Percentiles rank a stretch among this genome's conserved stretches.
Conservation (phyloP, 2,329 filamentous ascomycete species). For the Ambrosiella beaveri region DNA sequence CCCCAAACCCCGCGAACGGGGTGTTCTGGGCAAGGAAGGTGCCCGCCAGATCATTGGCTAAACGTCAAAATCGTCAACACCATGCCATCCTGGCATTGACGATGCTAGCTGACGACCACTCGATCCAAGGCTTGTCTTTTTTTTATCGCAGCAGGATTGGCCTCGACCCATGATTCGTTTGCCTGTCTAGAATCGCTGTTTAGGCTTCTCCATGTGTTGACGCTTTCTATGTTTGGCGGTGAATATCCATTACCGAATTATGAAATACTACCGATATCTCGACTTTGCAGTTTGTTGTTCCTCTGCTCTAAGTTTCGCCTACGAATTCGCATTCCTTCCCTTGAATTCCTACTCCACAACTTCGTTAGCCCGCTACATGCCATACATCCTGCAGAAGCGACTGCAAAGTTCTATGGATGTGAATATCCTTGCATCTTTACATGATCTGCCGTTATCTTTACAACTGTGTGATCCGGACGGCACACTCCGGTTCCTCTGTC, state of each 20-base stretch:
- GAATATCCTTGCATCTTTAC: neutral
- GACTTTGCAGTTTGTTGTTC: neutral
- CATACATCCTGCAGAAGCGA: neutral
- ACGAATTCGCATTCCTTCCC: too few relatives aligned
- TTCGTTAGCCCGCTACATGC: too few relatives aligned
- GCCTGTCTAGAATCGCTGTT: neutral
- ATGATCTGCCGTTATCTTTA: neutral
- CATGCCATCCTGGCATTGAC: neutral
- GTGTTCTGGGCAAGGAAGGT: conserved; percentile 87
- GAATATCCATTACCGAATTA: neutral
- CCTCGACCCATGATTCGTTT: neutral
- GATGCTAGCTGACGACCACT: neutral
- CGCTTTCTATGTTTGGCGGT: neutral
- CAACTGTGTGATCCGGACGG: neutral
- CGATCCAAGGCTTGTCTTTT: neutral
- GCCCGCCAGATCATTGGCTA: conserved; percentile 65
- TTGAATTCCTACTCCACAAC: too few relatives aligned
- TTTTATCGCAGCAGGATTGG: neutral
- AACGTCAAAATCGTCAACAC: neutral
- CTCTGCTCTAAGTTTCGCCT: too few relatives aligned
- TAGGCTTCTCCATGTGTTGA: neutral
- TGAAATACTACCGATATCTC: neutral
- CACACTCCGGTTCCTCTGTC: neutral
- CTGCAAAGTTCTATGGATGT: neutral
- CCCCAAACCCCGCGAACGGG: conserved; percentile 84